phyloP scores from a whole-genome alignment of 805 yeast genomes.

The Metschnikowia lachancei region DNA sequence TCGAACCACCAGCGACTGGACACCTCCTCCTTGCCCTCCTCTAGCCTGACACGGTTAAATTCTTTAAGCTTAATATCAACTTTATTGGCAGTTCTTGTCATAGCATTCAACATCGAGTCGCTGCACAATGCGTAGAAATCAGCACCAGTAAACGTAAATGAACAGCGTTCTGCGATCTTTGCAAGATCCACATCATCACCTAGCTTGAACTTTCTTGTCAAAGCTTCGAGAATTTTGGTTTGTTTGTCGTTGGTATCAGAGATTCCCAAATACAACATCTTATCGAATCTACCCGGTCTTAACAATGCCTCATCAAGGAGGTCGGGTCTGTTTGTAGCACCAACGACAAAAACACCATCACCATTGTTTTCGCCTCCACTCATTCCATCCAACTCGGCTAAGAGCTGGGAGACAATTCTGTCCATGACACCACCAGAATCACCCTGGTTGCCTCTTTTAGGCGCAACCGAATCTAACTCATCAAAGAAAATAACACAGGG shows the following conservation, averaged over 20 bases:
- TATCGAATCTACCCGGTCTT: constrained; percentile 94
- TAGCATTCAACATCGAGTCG: constrained; percentile 93
- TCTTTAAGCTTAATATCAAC: constrained; percentile 63
- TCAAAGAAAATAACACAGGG: constrained; percentile 98
- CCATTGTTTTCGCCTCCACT: constrained; percentile 53
- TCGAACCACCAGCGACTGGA: constrained; percentile 91
- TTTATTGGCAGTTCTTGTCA: constrained; percentile 81
- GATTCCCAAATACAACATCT: constrained; percentile 89
- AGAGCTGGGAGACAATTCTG: constrained; percentile 89
- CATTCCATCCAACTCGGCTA: constrained; percentile 97
- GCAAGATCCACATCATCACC: constrained; percentile 57
- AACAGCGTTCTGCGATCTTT: constrained; percentile 64
- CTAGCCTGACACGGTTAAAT: constrained; percentile 42
- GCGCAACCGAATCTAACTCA: constrained; percentile 97
- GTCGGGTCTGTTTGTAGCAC: constrained; percentile 98
- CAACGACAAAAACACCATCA: constrained; percentile 94
- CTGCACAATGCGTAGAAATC: constrained; percentile 96
- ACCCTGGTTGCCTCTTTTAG: constrained; percentile 97
- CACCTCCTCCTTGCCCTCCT: constrained; percentile 41
- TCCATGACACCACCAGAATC: constrained; percentile 99
- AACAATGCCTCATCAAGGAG: constrained; percentile 88
- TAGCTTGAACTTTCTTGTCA: constrained; percentile 77
- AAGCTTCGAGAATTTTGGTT: constrained; percentile 76
- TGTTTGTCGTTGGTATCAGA: constrained; percentile 90
- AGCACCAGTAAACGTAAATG: constrained; percentile 95